Evolutionary conservation across 164 flowering plant species (phyloP), one percentile per base, ranked within the genome.

Genomic region (Dillenia suffruticosa): DNA sequence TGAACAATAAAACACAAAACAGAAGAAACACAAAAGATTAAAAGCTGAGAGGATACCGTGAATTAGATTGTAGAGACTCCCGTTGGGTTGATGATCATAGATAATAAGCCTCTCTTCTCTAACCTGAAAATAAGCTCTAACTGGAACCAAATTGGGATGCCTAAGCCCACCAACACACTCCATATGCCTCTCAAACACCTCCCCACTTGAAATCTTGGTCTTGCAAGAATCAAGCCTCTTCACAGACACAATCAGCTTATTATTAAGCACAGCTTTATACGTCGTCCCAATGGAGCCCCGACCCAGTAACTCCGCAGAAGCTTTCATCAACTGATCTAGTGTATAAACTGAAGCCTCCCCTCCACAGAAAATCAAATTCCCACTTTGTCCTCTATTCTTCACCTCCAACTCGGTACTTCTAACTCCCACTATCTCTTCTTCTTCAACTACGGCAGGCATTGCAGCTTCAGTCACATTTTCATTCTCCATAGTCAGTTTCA

Each of bases 291-390:
- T 66, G 0, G 82, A 74, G 10, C 98, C 98, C 64, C 84, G 77
- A 10, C 98, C 98, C 15, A 94, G 74, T 75, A 94, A 59, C 83
- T 93, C 97, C 9, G 97, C 98, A 0, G 95, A 89, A 2, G 89
- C 97, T 60, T 82, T 79, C 97, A 94, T 89, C 72, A 94, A 80
- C 84, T 94, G 88, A 71, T 94, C 96, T 82, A 89, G 61, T 11
- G 75, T 67, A 56, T 86, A 94, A 32, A 74, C 66, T 69, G 81
- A 88, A 19, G 74, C 66, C 79, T 87, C 98, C 12, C 97, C 96
- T n/a, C 84, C 95, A 66, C 91, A 89, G 81, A 94, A 94, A 8
- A 79, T 73, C 63, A 94, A 74, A 55, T 61, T 78, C 76, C 97
- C 97, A 51, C 93, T 84, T 73, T 78, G 83, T 58, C 62, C 80